These are phyloP conservation scores for Trichophyton rubrum DNA, from an alignment of 2,329 filamentous ascomycete species.

Conservation along the genomic window DNA sequence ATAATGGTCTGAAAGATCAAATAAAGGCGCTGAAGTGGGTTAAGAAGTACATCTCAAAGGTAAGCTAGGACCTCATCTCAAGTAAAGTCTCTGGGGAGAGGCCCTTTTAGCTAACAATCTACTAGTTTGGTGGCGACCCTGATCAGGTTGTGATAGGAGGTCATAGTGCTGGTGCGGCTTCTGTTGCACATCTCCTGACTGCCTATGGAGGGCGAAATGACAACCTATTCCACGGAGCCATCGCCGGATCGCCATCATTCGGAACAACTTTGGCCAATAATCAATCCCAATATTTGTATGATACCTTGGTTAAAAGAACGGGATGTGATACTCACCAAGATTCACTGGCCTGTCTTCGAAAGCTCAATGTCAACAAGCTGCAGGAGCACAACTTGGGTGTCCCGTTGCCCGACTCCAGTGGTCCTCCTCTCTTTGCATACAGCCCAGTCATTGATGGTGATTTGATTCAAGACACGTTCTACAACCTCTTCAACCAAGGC, in stretches of 20 bases:
- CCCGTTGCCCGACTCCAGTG: constrained; percentile 34
- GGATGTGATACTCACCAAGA: constrained; percentile 28
- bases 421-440: constrained; percentile 39
- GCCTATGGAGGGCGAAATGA: constrained; percentile 38
- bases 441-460: constrained; percentile 40
- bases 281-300: constrained; percentile 41
- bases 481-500: constrained; percentile 36
- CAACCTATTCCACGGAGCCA: constrained; percentile 41
- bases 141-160: constrained; percentile 56
- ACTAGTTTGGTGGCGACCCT: constrained; percentile 56
- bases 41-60: constrained; percentile 46
- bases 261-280: constrained; percentile 36
- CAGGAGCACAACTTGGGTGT: constrained; percentile 37
- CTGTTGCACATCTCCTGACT: constrained; percentile 52
- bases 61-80: constrained; percentile 15
- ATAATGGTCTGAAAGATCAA: constrained; percentile 60
- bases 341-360: constrained; percentile 40
- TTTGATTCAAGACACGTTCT: constrained; percentile 40
- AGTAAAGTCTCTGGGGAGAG: neutral
- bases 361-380: constrained; percentile 31
- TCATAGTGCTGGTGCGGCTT: constrained; percentile 52
- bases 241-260: constrained; percentile 44
- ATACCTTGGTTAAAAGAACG: constrained; percentile 39
- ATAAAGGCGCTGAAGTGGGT: constrained; percentile 59
- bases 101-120: neutral